These are phyloP conservation scores for Fusarium nisikadoi DNA, from an alignment of 2,329 filamentous ascomycete species.

Conservation along the genomic window DNA sequence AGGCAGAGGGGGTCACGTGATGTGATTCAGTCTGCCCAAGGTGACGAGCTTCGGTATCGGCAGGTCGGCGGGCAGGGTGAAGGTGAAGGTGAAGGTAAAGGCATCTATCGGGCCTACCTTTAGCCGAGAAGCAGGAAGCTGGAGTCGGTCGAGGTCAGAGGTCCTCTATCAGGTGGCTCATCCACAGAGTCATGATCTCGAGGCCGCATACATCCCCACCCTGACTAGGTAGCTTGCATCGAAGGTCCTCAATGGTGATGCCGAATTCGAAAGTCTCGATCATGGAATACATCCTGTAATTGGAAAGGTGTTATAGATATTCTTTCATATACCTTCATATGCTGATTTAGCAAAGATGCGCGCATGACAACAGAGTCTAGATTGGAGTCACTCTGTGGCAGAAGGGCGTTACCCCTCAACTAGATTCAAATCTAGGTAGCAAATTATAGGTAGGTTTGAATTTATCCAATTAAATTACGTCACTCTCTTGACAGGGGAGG, in stretches of 20 bases:
- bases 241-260: too few relatives aligned
- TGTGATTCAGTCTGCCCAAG: too few relatives aligned
- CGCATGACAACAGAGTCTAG: background rate
- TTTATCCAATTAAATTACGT: too few relatives aligned
- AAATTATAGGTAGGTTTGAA: too few relatives aligned
- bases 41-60: too few relatives aligned
- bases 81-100: background rate
- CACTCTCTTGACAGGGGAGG: too few relatives aligned
- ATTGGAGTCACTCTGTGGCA: background rate
- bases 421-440: too few relatives aligned
- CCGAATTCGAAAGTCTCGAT: background rate
- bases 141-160: too few relatives aligned
- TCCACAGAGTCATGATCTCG: background rate
- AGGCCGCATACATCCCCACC: too few relatives aligned
- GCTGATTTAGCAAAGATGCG: background rate
- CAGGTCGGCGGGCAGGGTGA: accelerated
- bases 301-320: accelerated
- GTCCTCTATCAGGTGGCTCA: background rate
- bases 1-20: background rate
- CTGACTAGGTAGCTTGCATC: too few relatives aligned
- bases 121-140: background rate
- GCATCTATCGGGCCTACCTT: accelerated
- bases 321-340: too few relatives aligned
- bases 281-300: accelerated
- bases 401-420: too few relatives aligned